Evolutionary conservation across 2,329 filamentous ascomycete species (phyloP).

Genomic region (Gremmenia infestans): DNA sequence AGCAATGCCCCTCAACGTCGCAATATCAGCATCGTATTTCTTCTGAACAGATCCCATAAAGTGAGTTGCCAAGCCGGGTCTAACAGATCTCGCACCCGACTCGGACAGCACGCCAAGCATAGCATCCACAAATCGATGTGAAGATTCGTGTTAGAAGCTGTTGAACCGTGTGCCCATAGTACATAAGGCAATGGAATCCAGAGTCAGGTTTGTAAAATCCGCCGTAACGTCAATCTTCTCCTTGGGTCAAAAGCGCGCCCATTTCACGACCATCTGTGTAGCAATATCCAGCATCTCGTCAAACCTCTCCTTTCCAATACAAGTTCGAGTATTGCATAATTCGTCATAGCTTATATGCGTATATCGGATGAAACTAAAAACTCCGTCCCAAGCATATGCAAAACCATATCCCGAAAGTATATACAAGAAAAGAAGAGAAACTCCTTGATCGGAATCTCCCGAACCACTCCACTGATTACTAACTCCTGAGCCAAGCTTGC

Average conservation of each 20-base stretch:
- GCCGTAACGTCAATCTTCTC: constrained; percentile 55
- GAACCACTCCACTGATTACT: not conserved
- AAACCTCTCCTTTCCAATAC: constrained; percentile 34
- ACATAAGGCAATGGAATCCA: constrained; percentile 70
- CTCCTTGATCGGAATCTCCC: too few species aligned
- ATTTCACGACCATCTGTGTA: constrained; percentile 61
- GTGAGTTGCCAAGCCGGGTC: constrained; percentile 42
- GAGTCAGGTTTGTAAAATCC: constrained; percentile 65
- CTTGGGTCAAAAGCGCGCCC: constrained; percentile 57
- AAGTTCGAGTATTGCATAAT: not conserved
- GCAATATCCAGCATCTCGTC: constrained; percentile 65
- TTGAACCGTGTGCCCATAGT: constrained; percentile 76
- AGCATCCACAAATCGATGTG: constrained; percentile 65
- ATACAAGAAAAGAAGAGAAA: not conserved
- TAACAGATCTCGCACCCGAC: constrained; percentile 45
- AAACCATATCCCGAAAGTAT: not conserved
- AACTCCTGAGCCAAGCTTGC: not conserved
- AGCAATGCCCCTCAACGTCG: constrained; percentile 49
- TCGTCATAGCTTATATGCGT: not conserved
- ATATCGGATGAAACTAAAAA: not conserved
- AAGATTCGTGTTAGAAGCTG: constrained; percentile 62
- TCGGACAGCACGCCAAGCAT: constrained; percentile 62
- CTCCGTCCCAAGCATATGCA: not conserved
- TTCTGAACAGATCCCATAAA: constrained; percentile 41
- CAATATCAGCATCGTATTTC: constrained; percentile 51